A percentile compares a stretch with the other conserved stretches of the same genome.
Conservation (phyloP, 768 basidiomycete species). For the Filobasidium wieringae region DNA sequence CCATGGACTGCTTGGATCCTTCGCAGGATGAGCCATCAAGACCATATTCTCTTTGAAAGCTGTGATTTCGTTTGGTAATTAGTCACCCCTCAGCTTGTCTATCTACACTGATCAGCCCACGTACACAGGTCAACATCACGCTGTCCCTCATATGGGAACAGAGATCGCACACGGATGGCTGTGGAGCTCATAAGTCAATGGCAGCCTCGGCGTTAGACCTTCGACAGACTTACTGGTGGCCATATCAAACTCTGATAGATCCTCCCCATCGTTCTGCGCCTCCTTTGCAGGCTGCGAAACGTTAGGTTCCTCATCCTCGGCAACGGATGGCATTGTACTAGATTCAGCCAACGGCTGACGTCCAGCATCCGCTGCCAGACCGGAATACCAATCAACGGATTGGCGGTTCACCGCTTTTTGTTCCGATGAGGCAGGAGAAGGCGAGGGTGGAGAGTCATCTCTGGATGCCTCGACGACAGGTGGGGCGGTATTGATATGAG, state of each 20-base stretch:
- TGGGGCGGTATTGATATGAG: constrained; percentile 55
- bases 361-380: constrained; percentile 59
- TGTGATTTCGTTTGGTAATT: no score
- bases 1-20: constrained; percentile 70
- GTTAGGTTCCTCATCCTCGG: constrained; percentile 14
- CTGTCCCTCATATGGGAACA: constrained; percentile 77
- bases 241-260: constrained; percentile 41
- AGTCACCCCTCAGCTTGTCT: background rate
- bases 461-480: no score
- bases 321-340: constrained; percentile 13
- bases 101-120: constrained; percentile 30
- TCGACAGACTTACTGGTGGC: constrained; percentile 27
- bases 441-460: background rate
- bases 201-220: background rate
- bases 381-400: constrained; percentile 83
- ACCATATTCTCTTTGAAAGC: constrained; percentile 71
- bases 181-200: background rate
- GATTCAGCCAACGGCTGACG: constrained; percentile 10
- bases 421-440: constrained; percentile 32
- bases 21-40: constrained; percentile 71
- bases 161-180: constrained; percentile 66
- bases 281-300: constrained; percentile 22
- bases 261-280: constrained; percentile 47
- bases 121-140: constrained; percentile 76
- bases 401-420: constrained; percentile 48